Conservation (phyloP, 805 yeast genomes). For the Saturnispora serradocipensis region DNA sequence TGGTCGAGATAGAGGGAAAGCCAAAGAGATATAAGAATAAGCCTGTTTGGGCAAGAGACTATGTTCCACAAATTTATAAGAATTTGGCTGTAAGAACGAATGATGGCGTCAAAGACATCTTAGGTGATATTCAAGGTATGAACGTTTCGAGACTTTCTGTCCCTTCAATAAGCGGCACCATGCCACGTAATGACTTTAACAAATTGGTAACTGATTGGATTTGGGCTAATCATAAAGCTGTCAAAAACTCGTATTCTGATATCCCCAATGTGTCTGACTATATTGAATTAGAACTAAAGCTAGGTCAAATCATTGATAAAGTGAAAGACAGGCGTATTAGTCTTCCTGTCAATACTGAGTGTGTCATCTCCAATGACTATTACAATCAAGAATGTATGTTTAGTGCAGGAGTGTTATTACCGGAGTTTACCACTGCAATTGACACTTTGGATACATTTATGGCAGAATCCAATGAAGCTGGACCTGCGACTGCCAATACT, state of each 20-base stretch:
- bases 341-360: conserved; percentile 61
- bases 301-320: conserved; percentile 63
- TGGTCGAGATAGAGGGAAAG: conserved; percentile 27
- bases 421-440: conserved; percentile 48
- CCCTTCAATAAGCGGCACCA: conserved; percentile 60
- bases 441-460: conserved; percentile 48
- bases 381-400: conserved; percentile 47
- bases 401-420: conserved; percentile 57
- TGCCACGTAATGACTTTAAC: conserved; percentile 73
- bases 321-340: conserved; percentile 51
- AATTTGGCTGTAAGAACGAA: conserved; percentile 4
- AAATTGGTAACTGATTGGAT: conserved; percentile 84
- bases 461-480: conserved; percentile 16
- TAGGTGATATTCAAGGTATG: conserved; percentile 8
- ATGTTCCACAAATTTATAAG: conserved; percentile 35
- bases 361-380: conserved; percentile 41
- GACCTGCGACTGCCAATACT: conserved; percentile 4
- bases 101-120: conserved; percentile 3
- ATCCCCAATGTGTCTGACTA: conserved; percentile 35
- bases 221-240: conserved; percentile 66
- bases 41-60: conserved; percentile 81
- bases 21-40: conserved; percentile 56
- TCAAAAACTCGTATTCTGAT: conserved; percentile 38
- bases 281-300: conserved; percentile 66
- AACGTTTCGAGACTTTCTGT: conserved; percentile 18